A percentile compares a stretch with the other conserved stretches of the same genome.
These are phyloP conservation scores for Phytophthora constricta DNA, from an alignment of 352 stramenopile genomes.

Conservation along the genomic window DNA sequence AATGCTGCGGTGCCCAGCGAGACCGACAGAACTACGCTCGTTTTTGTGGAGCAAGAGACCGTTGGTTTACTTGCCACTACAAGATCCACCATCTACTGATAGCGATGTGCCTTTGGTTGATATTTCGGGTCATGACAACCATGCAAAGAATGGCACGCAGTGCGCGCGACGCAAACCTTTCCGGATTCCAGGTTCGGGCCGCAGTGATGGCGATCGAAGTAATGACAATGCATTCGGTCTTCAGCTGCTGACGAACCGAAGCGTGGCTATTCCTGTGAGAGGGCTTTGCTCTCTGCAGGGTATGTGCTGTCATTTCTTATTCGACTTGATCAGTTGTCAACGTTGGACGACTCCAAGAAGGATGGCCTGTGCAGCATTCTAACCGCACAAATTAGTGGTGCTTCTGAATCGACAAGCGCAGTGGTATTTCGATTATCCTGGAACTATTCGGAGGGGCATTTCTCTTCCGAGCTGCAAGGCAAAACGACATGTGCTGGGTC, in stretches of 20 bases:
- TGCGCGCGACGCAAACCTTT: slow-evolving; percentile 70
- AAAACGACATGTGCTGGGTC: slow-evolving; percentile 6
- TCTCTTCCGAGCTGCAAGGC: slow-evolving; percentile 23
- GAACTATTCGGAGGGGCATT: slow-evolving; percentile 13
- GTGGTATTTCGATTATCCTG: slow-evolving; percentile 33
- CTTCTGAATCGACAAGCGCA: background rate
- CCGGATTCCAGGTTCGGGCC: slow-evolving; percentile 34
- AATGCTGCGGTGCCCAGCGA: slow-evolving; percentile 46
- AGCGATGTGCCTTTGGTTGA: slow-evolving; percentile 45
- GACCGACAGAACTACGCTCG: slow-evolving; percentile 35
- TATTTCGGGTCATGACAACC: slow-evolving; percentile 54
- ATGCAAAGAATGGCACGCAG: slow-evolving; percentile 33
- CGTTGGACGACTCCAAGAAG: background rate
- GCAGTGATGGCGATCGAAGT: background rate
- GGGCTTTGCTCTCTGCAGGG: background rate
- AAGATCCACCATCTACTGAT: slow-evolving; percentile 44
- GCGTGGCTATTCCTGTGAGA: slow-evolving; percentile 23
- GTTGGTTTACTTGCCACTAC: slow-evolving; percentile 60
- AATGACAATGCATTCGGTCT: slow-evolving; percentile 37
- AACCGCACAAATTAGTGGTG: slow-evolving; percentile 18
- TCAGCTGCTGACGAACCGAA: slow-evolving; percentile 45
- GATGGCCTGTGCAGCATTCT: slow-evolving; percentile 17
- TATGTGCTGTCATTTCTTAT: slow-evolving; percentile 55
- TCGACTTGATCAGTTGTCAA: no score
- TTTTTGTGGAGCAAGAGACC: slow-evolving; percentile 56